phyloP scores from a whole-genome alignment of 345 rosid genomes.

The Populus ilicifolia region DNA sequence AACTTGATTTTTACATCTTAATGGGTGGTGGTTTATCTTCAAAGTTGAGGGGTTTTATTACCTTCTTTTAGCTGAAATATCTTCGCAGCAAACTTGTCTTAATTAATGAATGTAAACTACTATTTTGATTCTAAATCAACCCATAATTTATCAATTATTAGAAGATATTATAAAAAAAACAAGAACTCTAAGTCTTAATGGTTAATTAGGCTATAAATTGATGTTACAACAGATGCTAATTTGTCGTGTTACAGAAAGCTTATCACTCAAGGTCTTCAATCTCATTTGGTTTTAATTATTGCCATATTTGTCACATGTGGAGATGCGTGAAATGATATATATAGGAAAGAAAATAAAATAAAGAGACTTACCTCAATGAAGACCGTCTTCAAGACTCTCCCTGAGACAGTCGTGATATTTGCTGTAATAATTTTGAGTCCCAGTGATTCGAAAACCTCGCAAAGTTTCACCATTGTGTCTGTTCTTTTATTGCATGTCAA shows the following conservation, averaged over 20 bases:
- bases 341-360: not conserved
- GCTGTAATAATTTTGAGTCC: slow-evolving; percentile 75
- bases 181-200: no score
- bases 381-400: slow-evolving; percentile 67
- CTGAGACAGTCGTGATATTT: slow-evolving; percentile 67
- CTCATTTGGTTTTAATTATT: not conserved
- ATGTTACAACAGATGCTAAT: no score
- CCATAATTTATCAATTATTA: not conserved
- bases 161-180: not conserved
- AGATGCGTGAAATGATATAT: not conserved
- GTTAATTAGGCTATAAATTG: no score
- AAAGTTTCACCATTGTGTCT: slow-evolving; percentile 84
- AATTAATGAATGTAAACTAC: no score
- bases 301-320: not conserved
- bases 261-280: no score
- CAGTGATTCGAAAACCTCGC: slow-evolving; percentile 76
- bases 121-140: not conserved
- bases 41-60: not conserved
- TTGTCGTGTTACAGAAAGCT: no score
- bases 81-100: not conserved
- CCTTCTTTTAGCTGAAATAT: not conserved
- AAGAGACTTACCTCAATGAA: slow-evolving; percentile 65
- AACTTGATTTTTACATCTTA: not conserved
- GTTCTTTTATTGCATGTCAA: slow-evolving; percentile 70
- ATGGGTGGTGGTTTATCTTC: not conserved